A percentile compares a stretch with the other conserved stretches of the same genome.
These are phyloP conservation scores for Diplodia intermedia DNA, from an alignment of 2,329 filamentous ascomycete species.

Conservation along the genomic window DNA sequence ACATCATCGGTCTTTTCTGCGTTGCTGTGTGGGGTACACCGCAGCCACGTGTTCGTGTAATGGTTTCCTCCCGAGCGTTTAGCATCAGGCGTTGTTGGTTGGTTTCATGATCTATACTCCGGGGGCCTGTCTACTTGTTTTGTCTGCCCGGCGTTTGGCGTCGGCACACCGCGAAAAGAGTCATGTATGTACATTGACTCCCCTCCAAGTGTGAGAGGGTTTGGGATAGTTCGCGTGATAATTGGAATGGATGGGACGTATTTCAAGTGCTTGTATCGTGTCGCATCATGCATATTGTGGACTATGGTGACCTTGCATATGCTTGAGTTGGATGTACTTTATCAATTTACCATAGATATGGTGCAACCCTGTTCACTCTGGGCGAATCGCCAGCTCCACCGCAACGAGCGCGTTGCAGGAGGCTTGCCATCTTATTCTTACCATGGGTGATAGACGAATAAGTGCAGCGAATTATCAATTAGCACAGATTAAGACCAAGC, in stretches of 20 bases:
- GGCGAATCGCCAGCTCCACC: no score
- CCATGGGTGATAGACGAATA: no score
- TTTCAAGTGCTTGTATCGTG: not conserved
- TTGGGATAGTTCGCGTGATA: not conserved
- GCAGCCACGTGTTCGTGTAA: constrained; percentile 18
- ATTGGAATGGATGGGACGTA: not conserved
- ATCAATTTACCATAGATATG: not conserved
- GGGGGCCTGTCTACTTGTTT: not conserved
- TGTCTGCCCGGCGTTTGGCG: constrained; percentile 15
- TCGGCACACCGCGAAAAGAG: not conserved
- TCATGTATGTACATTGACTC: not conserved
- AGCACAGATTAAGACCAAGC: no score
- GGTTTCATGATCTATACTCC: not conserved
- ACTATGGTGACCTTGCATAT: not conserved
- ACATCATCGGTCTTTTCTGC: not conserved
- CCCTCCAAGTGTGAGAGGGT: not conserved
- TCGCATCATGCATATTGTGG: not conserved
- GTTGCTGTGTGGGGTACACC: constrained; percentile 5
- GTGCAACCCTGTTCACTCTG: not conserved
- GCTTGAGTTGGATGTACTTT: not conserved
- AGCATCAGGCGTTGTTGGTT: constrained; percentile 14
- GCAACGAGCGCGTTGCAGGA: not conserved
- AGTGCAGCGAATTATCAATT: no score
- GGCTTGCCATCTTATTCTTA: no score
- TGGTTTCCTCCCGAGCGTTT: constrained; percentile 1